phyloP scores from a whole-genome alignment of 257 asterid genomes.

The Datura wrightii region DNA sequence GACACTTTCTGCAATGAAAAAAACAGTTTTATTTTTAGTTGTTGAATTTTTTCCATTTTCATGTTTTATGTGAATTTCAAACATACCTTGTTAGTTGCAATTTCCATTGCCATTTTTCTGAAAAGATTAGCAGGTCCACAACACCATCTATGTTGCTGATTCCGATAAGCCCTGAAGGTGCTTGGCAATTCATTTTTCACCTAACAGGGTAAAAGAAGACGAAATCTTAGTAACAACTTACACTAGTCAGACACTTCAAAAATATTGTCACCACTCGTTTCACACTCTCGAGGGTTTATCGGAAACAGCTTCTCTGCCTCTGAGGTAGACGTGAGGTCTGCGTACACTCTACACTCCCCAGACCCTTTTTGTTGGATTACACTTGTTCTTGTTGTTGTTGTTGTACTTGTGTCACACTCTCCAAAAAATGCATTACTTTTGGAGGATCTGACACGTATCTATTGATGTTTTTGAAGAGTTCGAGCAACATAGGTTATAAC shows the following conservation, averaged over 20 bases:
- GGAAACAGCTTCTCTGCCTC: too few species aligned
- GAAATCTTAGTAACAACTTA: background rate
- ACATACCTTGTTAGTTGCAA: constrained; percentile 71
- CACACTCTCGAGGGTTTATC: too few species aligned
- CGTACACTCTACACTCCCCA: too few species aligned
- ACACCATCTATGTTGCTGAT: constrained; percentile 98
- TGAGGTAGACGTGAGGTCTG: too few species aligned
- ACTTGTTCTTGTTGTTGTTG: too few species aligned
- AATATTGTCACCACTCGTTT: background rate
- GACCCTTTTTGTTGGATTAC: too few species aligned
- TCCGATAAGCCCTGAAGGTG: constrained; percentile 83
- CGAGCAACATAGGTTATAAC: background rate
- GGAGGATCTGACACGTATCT: background rate
- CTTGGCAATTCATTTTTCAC: constrained; percentile 95
- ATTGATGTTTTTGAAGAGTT: background rate
- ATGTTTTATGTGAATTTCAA: background rate
- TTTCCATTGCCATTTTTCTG: constrained; percentile 78
- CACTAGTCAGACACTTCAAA: background rate
- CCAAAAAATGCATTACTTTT: background rate
- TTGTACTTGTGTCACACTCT: background rate
- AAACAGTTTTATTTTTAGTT: background rate
- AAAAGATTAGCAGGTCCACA: constrained; percentile 97
- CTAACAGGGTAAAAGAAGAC: constrained; percentile 40
- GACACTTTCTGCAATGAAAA: constrained; percentile 39
- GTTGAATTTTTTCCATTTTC: background rate